phyloP scores from a whole-genome alignment of 805 yeast species.

The Cyberlindnera amylophila region DNA sequence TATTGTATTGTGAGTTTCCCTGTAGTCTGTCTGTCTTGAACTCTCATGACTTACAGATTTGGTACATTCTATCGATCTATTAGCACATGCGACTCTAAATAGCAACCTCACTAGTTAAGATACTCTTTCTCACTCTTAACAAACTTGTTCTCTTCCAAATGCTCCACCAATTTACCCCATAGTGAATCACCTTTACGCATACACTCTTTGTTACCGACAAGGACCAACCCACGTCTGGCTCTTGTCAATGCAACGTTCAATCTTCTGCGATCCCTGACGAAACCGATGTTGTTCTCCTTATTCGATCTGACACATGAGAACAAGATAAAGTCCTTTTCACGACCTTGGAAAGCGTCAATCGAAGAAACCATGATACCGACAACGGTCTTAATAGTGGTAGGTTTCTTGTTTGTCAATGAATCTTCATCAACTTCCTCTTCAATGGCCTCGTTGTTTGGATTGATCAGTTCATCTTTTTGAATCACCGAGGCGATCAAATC shows the following conservation, averaged over 20 bases:
- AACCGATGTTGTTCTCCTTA: conserved; percentile 50
- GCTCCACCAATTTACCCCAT: conserved; percentile 49
- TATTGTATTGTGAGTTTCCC: too few species aligned
- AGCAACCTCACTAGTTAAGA: not conserved
- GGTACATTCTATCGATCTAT: too few species aligned
- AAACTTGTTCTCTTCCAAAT: conserved; percentile 31
- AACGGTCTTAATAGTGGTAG: conserved; percentile 29
- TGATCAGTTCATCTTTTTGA: conserved; percentile 48
- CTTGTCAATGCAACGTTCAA: conserved; percentile 72
- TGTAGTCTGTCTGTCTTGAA: too few species aligned
- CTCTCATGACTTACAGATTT: too few species aligned
- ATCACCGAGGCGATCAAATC: conserved; percentile 52
- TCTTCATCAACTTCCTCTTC: conserved; percentile 57
- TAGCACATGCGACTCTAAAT: not conserved
- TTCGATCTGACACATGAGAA: conserved; percentile 75
- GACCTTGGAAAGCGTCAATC: conserved; percentile 86
- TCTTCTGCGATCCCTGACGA: conserved; percentile 56
- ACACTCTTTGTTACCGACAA: conserved; percentile 57
- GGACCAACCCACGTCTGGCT: conserved; percentile 57
- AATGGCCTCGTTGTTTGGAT: conserved; percentile 47
- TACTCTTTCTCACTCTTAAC: conserved; percentile 3
- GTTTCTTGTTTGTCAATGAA: conserved; percentile 15
- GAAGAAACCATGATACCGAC: conserved; percentile 48
- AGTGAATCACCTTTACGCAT: conserved; percentile 41
- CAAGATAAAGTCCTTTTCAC: conserved; percentile 75